Conservation (phyloP, 148 eudicot species). For the Salicornia ramosissima region DNA sequence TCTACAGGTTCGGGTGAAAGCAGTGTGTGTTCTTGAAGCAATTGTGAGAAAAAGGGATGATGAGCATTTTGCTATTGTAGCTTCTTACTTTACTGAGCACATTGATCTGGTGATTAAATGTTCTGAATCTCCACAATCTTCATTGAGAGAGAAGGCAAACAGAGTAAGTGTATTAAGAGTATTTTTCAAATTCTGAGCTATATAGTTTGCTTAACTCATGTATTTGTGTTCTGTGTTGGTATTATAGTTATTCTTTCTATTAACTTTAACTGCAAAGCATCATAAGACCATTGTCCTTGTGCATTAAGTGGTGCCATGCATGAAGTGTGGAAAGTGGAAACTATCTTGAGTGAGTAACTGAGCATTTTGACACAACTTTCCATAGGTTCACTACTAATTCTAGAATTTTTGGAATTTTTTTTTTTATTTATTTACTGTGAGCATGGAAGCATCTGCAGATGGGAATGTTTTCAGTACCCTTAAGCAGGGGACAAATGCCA, state of each 20-base stretch:
- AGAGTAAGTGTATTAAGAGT: conserved; percentile 54
- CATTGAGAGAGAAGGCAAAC: conserved; percentile 79
- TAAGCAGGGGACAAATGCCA: not conserved
- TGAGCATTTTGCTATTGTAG: conserved; percentile 48
- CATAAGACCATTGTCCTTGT: not conserved
- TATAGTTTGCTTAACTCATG: not conserved
- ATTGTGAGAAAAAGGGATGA: conserved; percentile 72
- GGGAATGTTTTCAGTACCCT: too few species aligned
- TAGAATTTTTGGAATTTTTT: not conserved
- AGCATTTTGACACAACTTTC: not conserved
- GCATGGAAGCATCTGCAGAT: not conserved
- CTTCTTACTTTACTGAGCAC: conserved; percentile 69
- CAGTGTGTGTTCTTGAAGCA: conserved; percentile 92
- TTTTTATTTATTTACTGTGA: not conserved
- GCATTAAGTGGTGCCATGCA: not conserved
- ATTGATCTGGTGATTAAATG: conserved; percentile 57
- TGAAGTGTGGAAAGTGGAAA: not conserved
- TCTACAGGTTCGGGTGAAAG: conserved; percentile 85
- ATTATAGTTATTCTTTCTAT: not conserved
- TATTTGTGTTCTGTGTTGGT: not conserved
- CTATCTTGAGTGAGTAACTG: not conserved
- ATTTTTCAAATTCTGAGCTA: conserved; percentile 2
- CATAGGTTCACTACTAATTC: not conserved
- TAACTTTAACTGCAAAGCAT: not conserved
- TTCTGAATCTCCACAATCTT: conserved; percentile 93